A percentile compares a stretch with the other conserved stretches of the same genome.
Evolutionary conservation across 805 yeast genomes (phyloP).

Genomic region (Candida parachauliodes): DNA sequence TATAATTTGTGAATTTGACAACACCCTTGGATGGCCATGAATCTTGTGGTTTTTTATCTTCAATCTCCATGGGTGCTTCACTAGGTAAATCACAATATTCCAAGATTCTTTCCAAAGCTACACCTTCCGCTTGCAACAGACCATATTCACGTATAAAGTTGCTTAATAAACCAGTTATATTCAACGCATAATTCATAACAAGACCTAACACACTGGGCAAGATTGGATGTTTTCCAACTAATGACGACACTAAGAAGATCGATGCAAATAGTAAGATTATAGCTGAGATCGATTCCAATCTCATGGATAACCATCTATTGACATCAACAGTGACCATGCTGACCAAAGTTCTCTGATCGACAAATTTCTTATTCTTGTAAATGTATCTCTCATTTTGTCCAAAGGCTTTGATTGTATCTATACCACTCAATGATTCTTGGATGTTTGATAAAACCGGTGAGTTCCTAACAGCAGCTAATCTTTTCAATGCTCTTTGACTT

Average conservation of each 20-base stretch:
- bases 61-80: constrained; percentile 57
- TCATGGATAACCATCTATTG: constrained; percentile 66
- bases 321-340: constrained; percentile 62
- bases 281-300: constrained; percentile 46
- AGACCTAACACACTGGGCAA: constrained; percentile 65
- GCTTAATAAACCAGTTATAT: constrained; percentile 53
- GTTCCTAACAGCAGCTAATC: constrained; percentile 68
- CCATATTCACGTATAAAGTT: constrained; percentile 62
- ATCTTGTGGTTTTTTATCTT: constrained; percentile 36
- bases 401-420: constrained; percentile 62
- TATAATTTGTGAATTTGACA: constrained; percentile 44
- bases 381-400: constrained; percentile 45
- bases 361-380: constrained; percentile 38
- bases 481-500: constrained; percentile 61
- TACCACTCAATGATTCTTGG: constrained; percentile 66
- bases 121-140: constrained; percentile 72
- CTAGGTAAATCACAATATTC: constrained; percentile 62
- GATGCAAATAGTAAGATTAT: constrained; percentile 45
- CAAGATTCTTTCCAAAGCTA: constrained; percentile 67
- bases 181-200: constrained; percentile 57
- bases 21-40: constrained; percentile 48
- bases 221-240: constrained; percentile 56
- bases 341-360: constrained; percentile 59
- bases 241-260: constrained; percentile 51
- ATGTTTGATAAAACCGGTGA: constrained; percentile 69